These are phyloP conservation scores for Sclerotinia minor DNA, from an alignment of 2,329 filamentous ascomycete species.

Conservation along the genomic window DNA sequence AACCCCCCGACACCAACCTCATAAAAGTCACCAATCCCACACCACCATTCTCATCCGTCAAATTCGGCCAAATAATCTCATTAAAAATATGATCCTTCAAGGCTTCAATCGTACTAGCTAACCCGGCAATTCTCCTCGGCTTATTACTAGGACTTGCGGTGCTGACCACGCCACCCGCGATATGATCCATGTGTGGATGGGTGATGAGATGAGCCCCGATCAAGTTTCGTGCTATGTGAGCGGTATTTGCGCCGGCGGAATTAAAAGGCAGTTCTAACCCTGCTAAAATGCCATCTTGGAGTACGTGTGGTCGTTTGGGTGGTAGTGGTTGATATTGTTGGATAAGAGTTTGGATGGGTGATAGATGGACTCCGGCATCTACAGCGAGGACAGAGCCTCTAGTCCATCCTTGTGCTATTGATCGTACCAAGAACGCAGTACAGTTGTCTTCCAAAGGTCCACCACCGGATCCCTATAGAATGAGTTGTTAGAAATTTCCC, in stretches of 20 bases:
- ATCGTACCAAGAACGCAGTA: constrained; percentile 85
- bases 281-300: constrained; percentile 72
- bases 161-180: constrained; percentile 75
- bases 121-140: constrained; percentile 81
- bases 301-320: constrained; percentile 52
- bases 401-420: constrained; percentile 74
- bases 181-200: constrained; percentile 95
- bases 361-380: constrained; percentile 87
- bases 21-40: constrained; percentile 90
- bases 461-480: constrained; percentile 75
- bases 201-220: constrained; percentile 91
- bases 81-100: constrained; percentile 97
- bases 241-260: constrained; percentile 73
- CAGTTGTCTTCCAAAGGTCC: constrained; percentile 85
- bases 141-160: constrained; percentile 77
- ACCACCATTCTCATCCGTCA: constrained; percentile 93
- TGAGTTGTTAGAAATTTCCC: constrained; percentile 5
- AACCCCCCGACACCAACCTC: constrained; percentile 84
- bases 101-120: constrained; percentile 86
- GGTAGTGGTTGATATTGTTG: constrained; percentile 45
- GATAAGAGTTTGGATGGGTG: constrained; percentile 79
- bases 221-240: constrained; percentile 74
- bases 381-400: constrained; percentile 85
- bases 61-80: constrained; percentile 95
- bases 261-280: constrained; percentile 70